These are phyloP conservation scores for Scopulariopsis brevicaulis DNA, from an alignment of 2,329 filamentous ascomycete genomes.

Conservation along the genomic window DNA sequence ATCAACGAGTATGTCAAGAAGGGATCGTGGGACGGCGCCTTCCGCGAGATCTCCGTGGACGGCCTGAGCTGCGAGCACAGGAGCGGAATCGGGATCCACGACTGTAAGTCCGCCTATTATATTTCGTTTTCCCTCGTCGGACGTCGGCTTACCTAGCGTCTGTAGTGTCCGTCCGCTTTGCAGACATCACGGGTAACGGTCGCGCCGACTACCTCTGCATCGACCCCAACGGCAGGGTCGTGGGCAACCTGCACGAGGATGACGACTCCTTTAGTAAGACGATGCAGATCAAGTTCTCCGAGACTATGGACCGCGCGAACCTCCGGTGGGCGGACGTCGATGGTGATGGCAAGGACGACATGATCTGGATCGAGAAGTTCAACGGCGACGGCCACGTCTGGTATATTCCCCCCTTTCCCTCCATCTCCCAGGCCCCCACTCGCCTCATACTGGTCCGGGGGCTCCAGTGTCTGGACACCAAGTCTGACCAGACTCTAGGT, in stretches of 20 bases:
- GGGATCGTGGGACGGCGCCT: neutral
- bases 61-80: conserved; percentile 11
- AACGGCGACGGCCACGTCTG: conserved; percentile 17
- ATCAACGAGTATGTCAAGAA: conserved; percentile 6
- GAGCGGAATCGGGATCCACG: conserved; percentile 13
- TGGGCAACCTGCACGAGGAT: conserved; percentile 13
- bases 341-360: conserved; percentile 21
- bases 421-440: neutral
- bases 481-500: neutral
- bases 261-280: conserved; percentile 8
- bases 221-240: conserved; percentile 13
- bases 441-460: neutral
- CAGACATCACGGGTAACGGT: conserved; percentile 17
- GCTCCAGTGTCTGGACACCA: neutral
- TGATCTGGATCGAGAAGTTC: conserved; percentile 23
- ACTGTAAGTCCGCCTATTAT: conserved; percentile 9
- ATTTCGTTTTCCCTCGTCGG: no score
- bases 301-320: conserved; percentile 21
- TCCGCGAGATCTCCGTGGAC: conserved; percentile 2
- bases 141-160: neutral
- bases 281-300: conserved; percentile 17
- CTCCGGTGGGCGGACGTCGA: conserved; percentile 25
- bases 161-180: conserved; percentile 15
- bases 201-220: conserved; percentile 21
- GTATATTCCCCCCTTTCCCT: conserved; percentile 6